Percentiles rank a stretch among this genome's conserved stretches.
Conservation (phyloP, 768 basidiomycete species). For the Kwoniella shandongensis region DNA sequence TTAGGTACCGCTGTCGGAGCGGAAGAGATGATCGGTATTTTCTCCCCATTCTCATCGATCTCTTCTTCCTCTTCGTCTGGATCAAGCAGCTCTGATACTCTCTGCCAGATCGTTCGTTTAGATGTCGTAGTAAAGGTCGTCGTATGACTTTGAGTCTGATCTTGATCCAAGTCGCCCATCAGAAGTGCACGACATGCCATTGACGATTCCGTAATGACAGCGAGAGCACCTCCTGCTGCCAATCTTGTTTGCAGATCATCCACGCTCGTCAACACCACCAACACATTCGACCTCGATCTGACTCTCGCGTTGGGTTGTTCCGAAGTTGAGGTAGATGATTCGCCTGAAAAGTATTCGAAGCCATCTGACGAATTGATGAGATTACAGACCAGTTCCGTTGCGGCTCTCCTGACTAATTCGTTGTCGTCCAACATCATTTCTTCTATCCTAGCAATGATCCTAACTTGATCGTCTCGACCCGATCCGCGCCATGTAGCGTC, state of each 20-base stretch:
- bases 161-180: conserved; percentile 58
- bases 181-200: conserved; percentile 65
- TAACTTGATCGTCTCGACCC: conserved; percentile 64
- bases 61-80: conserved; percentile 53
- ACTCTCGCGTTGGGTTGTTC: conserved; percentile 6
- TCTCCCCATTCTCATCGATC: conserved; percentile 52
- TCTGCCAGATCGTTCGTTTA: conserved; percentile 59
- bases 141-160: not conserved
- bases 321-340: conserved; percentile 6
- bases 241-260: conserved; percentile 79
- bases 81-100: conserved; percentile 64
- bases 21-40: conserved; percentile 35
- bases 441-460: conserved; percentile 57
- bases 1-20: conserved; percentile 26
- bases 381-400: conserved; percentile 90
- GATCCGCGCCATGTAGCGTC: conserved; percentile 18
- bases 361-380: conserved; percentile 73
- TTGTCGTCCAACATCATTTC: conserved; percentile 66
- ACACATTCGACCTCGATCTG: conserved; percentile 63
- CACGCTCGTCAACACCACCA: conserved; percentile 81
- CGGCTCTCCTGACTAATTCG: conserved; percentile 75
- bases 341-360: conserved; percentile 67
- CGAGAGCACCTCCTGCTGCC: conserved; percentile 88
- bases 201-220: conserved; percentile 68
- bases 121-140: not conserved